These are phyloP conservation scores for Canariomyces notabilis DNA, from an alignment of 2,329 filamentous ascomycete genomes.

Conservation along the genomic window DNA sequence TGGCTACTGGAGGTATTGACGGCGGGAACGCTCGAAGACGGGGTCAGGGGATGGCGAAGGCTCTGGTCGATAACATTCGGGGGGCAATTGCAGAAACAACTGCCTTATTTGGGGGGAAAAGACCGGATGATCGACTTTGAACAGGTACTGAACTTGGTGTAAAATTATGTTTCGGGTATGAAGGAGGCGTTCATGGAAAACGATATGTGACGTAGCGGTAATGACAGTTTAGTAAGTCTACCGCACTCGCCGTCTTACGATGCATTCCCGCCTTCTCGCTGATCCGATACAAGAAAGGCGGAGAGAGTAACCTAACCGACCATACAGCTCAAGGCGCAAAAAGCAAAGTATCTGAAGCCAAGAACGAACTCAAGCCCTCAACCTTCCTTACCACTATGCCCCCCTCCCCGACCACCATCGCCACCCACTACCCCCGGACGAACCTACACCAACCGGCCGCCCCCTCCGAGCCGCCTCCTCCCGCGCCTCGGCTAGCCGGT, in stretches of 20 bases:
- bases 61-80: conserved; percentile 55
- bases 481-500: neutral
- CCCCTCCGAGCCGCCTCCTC: neutral
- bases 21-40: conserved; percentile 42
- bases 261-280: neutral
- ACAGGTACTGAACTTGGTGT: neutral
- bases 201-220: neutral
- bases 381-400: neutral
- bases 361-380: neutral
- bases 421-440: neutral
- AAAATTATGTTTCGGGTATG: neutral
- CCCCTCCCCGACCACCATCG: neutral
- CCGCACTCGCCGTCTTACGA: neutral
- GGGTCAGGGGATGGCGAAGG: conserved; percentile 61
- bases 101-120: conserved; percentile 38
- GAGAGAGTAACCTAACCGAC: too few relatives aligned
- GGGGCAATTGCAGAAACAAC: conserved; percentile 46
- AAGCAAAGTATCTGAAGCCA: too few relatives aligned
- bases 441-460: too few relatives aligned
- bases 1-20: conserved; percentile 36
- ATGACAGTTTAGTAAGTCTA: neutral
- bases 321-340: too few relatives aligned
- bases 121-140: conserved; percentile 27
- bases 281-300: too few relatives aligned
- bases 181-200: neutral